These are phyloP conservation scores for Hortiboletus campestris DNA, from an alignment of 768 basidiomycete genomes.

Conservation along the genomic window DNA sequence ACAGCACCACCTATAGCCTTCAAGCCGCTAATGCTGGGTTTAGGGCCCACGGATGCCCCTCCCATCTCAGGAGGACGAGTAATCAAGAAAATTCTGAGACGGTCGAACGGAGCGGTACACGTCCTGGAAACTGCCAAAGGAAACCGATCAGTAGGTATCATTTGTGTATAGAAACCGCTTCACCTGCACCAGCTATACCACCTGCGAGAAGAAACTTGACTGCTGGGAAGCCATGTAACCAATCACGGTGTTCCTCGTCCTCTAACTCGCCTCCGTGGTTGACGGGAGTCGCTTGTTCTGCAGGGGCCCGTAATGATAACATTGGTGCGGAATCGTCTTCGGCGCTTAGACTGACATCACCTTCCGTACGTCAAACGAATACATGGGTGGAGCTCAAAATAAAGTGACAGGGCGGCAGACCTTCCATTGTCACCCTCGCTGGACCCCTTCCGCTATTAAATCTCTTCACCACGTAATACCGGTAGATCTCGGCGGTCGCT, in stretches of 20 bases:
- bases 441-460: slow-evolving; percentile 74
- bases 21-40: slow-evolving; percentile 49
- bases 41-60: slow-evolving; percentile 45
- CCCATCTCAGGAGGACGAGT: slow-evolving; percentile 79
- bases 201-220: slow-evolving; percentile 91
- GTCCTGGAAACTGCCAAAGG: slow-evolving; percentile 79
- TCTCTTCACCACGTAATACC: slow-evolving; percentile 69
- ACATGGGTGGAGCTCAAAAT: slow-evolving; percentile 16
- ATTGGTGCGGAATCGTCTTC: slow-evolving; percentile 60
- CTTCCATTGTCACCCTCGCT: slow-evolving; percentile 87
- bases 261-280: slow-evolving; percentile 43
- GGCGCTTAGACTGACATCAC: slow-evolving; percentile 76
- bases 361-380: slow-evolving; percentile 40
- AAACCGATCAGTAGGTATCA: slow-evolving; percentile 3
- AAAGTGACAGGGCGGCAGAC: slow-evolving; percentile 38
- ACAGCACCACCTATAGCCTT: slow-evolving; percentile 72
- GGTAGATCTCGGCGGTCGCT: slow-evolving; percentile 83
- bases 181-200: slow-evolving; percentile 91
- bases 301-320: slow-evolving; percentile 12
- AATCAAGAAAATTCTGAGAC: slow-evolving; percentile 94
- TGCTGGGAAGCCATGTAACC: slow-evolving; percentile 68
- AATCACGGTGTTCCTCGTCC: slow-evolving; percentile 57
- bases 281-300: slow-evolving; percentile 14
- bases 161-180: slow-evolving; percentile 24
- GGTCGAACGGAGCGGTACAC: slow-evolving; percentile 96